Evolutionary conservation across 1,284 basidiomycete genomes (phyloP), one percentile per base, ranked within the genome.

Genomic region (Mycena citricolor): DNA sequence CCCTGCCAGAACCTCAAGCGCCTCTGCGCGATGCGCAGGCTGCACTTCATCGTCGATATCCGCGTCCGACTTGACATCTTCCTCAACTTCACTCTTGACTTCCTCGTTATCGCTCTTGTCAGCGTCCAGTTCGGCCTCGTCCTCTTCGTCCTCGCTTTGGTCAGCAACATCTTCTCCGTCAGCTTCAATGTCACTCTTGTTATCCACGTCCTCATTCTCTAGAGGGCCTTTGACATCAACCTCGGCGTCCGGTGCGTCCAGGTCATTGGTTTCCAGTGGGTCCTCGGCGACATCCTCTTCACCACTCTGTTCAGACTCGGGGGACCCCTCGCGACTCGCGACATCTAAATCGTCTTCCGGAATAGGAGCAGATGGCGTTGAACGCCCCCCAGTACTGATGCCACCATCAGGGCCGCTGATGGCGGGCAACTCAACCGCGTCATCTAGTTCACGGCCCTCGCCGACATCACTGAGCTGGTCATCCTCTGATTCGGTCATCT

Each of bases 1-100:
- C 10, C 70, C 73, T 2, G 87, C 86, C 7, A 90, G 67, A 1
- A 83, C 81, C 46, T 90, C 88, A 20, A 90, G 68, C 0, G 88
- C 87, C 58, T 90, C 87, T 2, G 83, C 83, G 19, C 87, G 76
- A 61, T 90, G 82, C 1, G 82, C 82, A 32, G 84, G 83, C 47
- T 85, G 84, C 33, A 86, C 61, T 43, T 86, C 83, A 10, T 73
- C 71, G 45, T 85, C 84, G 4, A 73, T 64, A 33, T 77, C 72
- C n/a, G 30, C 33, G 14, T 42, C 39, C 32, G 25, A 34, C 23
- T 48, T 39, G 10, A 26, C 28, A 10, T 52, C 44, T n/a, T 43
- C 39, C 23, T 54, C 39, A 8, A 32, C 33, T 19, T 39, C 37
- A 17, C 17, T 37, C 16, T 48, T 32, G 14, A 20, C 42, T 23